A percentile compares a stretch with the other conserved stretches of the same genome.
Evolutionary conservation across 2,329 filamentous ascomycete species (phyloP).

Genomic region (Alternaria sp.): DNA sequence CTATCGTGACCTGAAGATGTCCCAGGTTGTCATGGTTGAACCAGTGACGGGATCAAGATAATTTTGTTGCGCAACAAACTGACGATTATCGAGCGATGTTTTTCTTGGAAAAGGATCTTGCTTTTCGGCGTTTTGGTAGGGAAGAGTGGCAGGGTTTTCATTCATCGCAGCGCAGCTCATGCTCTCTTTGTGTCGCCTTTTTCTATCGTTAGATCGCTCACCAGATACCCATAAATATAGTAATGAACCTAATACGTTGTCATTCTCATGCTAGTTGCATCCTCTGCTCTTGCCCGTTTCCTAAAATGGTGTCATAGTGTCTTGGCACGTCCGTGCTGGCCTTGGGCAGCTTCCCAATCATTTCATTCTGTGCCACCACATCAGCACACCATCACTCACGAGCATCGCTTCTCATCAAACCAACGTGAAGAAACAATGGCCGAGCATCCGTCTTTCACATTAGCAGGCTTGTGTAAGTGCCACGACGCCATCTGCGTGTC

Average conservation of each 20-base stretch:
- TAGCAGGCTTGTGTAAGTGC: constrained; percentile 34
- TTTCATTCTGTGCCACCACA: not conserved
- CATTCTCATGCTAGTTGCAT: not conserved
- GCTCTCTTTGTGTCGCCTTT: not conserved
- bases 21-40: not conserved
- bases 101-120: not conserved
- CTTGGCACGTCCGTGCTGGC: constrained; percentile 7
- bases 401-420: not conserved
- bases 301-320: not conserved
- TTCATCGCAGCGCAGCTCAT: not conserved
- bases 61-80: not conserved
- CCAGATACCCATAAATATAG: not conserved
- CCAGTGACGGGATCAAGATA: not conserved
- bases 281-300: not conserved
- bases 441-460: constrained; percentile 39
- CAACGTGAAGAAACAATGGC: constrained; percentile 23
- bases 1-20: not conserved
- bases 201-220: not conserved
- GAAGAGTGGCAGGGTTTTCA: not conserved
- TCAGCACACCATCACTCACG: not conserved
- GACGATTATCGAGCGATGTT: not conserved
- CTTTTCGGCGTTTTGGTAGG: not conserved
- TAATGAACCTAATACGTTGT: not conserved
- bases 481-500: not conserved
- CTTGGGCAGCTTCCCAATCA: not conserved